Evolutionary conservation across 371 early-diverging fungal genomes (phyloP), one percentile per base, ranked within the genome.

Genomic region (Saksenaea oblongispora): DNA sequence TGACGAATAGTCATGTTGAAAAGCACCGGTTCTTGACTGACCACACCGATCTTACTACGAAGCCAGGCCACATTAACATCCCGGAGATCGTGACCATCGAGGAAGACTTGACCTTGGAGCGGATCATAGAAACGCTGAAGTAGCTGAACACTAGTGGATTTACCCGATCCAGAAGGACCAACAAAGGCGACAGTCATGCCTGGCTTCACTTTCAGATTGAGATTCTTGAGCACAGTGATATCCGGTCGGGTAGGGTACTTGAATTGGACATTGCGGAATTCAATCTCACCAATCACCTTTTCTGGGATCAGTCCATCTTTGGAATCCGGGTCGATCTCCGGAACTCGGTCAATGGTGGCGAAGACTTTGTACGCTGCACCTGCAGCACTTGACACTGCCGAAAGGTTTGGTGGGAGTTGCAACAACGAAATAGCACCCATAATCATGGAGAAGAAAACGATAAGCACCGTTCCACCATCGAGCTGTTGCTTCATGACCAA

Each of bases 121-220:
- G 89, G 83, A 63, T 90, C 86, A 70, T 98, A 98, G 75, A 96
- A 95, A 41, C 98, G 93, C 70, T 93, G 91, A 26, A 95, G 58
- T 28, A 97, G 85, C 42, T 89, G 88, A 51, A 96, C 78, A 27
- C 92, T 89, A 15, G 97, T 96, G 13, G 93, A 92, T 70, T 94
- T 94, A 41, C 97, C 95, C n/a, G 89, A 88, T 10, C 98, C 96
- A 34, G 91, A 91, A 44, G 83, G 82, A 36, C 91, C 93, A 5
- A 91, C 92, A 54, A 92, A 76, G 2, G 91, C 93, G 14, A 89
- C 83, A 3, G 87, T 90, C 65, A 87, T 78, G 13, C 92, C 93
- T 1, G 95, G 82, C 41, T 81, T 64, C 51, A 93, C 77, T 5
- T 64, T 80, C n/a, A 93, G 69, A 62, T 68, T 82, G 56, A 91